These are phyloP conservation scores for Phyllosticta citriasiana DNA, from an alignment of 2,329 filamentous ascomycete genomes.

Conservation along the genomic window DNA sequence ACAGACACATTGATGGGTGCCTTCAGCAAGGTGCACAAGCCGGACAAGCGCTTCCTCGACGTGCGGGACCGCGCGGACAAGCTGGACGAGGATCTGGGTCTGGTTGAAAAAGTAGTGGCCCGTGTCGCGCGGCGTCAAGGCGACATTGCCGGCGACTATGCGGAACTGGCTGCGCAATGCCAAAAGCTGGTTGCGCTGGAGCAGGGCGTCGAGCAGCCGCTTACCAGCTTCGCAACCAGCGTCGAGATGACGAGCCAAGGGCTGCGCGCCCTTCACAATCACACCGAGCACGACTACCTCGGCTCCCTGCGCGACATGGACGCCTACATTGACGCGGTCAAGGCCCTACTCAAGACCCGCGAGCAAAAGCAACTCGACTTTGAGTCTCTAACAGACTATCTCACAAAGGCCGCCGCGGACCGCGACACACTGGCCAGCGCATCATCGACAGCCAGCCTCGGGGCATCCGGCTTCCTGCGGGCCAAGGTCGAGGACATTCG, in stretches of 20 bases:
- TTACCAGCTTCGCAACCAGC: conserved; percentile 78
- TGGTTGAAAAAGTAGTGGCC: conserved; percentile 93
- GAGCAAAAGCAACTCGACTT: conserved; percentile 98
- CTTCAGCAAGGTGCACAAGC: conserved; percentile 92
- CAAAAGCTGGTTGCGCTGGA: conserved; percentile 86
- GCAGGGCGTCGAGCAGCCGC: conserved; percentile 69
- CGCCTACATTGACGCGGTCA: conserved; percentile 79
- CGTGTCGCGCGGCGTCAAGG: conserved; percentile 78
- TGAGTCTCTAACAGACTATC: conserved; percentile 90
- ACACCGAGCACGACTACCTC: conserved; percentile 93
- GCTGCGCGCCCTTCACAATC: conserved; percentile 71
- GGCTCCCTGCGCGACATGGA: conserved; percentile 92
- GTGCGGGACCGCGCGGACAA: conserved; percentile 89
- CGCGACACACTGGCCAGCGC: conserved; percentile 67
- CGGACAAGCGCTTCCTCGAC: conserved; percentile 88
- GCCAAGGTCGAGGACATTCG: conserved; percentile 94
- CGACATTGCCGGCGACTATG: conserved; percentile 80
- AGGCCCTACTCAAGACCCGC: conserved; percentile 78
- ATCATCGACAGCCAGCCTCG: conserved; percentile 51
- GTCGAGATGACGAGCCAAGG: conserved; percentile 75
- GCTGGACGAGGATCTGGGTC: conserved; percentile 77
- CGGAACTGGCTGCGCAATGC: conserved; percentile 86
- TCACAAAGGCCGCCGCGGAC: conserved; percentile 80
- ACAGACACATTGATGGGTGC: conserved; percentile 95
- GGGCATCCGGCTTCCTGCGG: conserved; percentile 78